phyloP scores from a whole-genome alignment of 2,329 filamentous ascomycete species.

The Graphilbum ipis-grandicollis region DNA sequence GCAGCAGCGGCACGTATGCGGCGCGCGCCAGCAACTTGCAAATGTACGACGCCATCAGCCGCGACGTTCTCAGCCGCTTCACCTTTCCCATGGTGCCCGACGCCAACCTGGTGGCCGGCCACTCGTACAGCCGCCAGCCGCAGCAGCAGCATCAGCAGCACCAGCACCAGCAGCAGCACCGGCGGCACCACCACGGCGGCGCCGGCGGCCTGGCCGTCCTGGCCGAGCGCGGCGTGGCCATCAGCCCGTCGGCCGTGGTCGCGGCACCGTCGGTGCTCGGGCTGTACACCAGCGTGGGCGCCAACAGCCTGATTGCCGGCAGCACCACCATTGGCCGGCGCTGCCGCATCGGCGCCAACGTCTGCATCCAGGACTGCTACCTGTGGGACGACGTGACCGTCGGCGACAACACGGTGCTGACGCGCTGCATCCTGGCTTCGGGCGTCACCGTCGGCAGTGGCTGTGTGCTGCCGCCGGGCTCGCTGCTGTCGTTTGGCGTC shows the following conservation, averaged over 20 bases:
- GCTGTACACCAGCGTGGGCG: conserved; percentile 55
- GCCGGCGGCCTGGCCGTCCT: conserved; percentile 42
- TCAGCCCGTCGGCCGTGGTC: conserved; percentile 56
- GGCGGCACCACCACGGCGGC: no score
- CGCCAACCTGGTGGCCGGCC: conserved; percentile 63
- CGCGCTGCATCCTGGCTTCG: conserved; percentile 60
- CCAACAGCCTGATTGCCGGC: conserved; percentile 50
- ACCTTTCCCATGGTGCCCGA: conserved; percentile 80
- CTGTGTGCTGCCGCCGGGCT: conserved; percentile 52
- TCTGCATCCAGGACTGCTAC: conserved; percentile 60
- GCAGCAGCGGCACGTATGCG: conserved; percentile 41
- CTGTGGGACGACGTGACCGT: conserved; percentile 77
- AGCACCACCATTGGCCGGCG: conserved; percentile 70
- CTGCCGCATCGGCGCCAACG: conserved; percentile 76
- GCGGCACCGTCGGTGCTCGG: conserved; percentile 55
- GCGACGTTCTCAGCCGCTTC: conserved; percentile 75
- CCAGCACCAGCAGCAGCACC: no score
- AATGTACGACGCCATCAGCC: conserved; percentile 77
- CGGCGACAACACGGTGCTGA: conserved; percentile 54
- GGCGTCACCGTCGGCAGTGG: conserved; percentile 53
- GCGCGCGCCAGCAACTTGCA: conserved; percentile 73
- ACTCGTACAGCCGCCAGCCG: conserved; percentile 57
- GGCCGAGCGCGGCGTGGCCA: conserved; percentile 58
- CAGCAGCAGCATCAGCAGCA: no score
- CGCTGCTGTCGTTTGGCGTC: conserved; percentile 66